These are phyloP conservation scores for Vitrella brassicaformis DNA, from an alignment of 73 alveolate species.

Conservation along the genomic window DNA sequence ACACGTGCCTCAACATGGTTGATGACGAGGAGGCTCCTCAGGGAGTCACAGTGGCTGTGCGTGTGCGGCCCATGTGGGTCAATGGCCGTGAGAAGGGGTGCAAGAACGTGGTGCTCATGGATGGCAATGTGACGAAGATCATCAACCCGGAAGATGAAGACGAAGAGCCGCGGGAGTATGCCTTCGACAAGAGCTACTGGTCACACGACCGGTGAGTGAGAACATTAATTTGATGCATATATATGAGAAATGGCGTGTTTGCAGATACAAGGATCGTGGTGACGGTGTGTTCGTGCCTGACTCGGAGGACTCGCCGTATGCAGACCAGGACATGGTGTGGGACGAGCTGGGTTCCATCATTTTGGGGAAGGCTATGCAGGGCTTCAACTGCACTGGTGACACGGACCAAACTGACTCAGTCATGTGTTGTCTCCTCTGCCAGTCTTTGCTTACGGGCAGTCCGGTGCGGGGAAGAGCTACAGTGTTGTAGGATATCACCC, in stretches of 20 bases:
- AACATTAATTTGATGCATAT: too few relatives aligned
- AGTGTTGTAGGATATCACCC: constrained; percentile 54
- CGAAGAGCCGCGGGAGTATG: constrained; percentile 13
- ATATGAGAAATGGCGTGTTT: too few relatives aligned
- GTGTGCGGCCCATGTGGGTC: background rate
- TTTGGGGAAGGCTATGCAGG: constrained; percentile 77
- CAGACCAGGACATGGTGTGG: constrained; percentile 66
- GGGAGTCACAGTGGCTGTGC: background rate
- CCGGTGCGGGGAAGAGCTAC: constrained; percentile 81
- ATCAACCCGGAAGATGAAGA: constrained; percentile 1
- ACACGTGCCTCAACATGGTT: too few relatives aligned
- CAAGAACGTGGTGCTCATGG: background rate
- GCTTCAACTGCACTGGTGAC: constrained; percentile 64
- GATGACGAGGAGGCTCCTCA: background rate
- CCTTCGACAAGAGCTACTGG: constrained; percentile 31
- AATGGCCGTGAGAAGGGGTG: background rate
- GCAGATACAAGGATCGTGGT: background rate
- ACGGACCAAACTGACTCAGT: background rate
- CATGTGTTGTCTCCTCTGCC: background rate
- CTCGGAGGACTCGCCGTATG: constrained; percentile 21
- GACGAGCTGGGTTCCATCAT: constrained; percentile 61
- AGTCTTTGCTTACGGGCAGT: constrained; percentile 79
- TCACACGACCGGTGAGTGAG: constrained; percentile 9
- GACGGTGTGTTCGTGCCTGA: background rate
- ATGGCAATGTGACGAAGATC: background rate